These are phyloP conservation scores for Lanmaoa rubissima DNA, from an alignment of 768 basidiomycete genomes.

Conservation along the genomic window DNA sequence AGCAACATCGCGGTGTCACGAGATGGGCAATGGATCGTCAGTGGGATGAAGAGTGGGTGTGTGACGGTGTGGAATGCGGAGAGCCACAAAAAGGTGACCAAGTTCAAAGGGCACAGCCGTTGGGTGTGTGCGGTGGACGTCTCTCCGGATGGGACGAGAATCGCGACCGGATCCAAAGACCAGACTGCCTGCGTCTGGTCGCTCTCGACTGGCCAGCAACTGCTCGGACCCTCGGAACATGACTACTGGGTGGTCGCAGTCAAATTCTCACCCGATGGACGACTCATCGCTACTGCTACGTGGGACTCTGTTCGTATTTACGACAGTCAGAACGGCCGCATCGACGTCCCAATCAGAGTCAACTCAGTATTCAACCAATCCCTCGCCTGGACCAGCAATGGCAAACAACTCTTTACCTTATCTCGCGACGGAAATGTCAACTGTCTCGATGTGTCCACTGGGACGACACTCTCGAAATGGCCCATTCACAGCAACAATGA, in stretches of 20 bases:
- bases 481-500: neutral
- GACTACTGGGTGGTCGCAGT: neutral
- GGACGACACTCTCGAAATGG: neutral
- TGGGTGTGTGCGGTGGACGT: neutral
- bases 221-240: neutral
- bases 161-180: neutral
- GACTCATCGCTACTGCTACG: neutral
- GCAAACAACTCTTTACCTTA: neutral
- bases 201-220: neutral
- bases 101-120: neutral
- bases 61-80: neutral
- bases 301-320: neutral
- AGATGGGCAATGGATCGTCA: neutral
- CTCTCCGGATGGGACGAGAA: neutral
- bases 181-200: neutral
- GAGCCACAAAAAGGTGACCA: neutral
- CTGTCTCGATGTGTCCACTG: neutral
- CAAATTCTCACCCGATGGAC: constrained; percentile 6
- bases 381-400: neutral
- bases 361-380: neutral
- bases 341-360: neutral
- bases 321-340: neutral
- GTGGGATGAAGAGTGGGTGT: no score
- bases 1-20: neutral
- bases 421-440: neutral